Conservation (phyloP, 2,329 filamentous ascomycete genomes). For the Colletotrichum siamense region DNA sequence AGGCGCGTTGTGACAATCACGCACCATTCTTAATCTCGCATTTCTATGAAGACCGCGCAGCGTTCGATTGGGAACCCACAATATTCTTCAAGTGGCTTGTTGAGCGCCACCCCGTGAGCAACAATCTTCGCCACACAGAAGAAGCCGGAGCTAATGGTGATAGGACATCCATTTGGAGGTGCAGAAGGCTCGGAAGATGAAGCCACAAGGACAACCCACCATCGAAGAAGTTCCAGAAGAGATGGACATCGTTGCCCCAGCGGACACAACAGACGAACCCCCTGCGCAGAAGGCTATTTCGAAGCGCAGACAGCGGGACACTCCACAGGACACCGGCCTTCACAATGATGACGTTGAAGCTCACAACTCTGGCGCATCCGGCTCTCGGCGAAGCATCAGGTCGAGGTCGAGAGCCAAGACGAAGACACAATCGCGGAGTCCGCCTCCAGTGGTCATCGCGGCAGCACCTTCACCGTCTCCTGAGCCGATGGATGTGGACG, state of each 20-base stretch:
- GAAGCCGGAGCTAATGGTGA: background rate
- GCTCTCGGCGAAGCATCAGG: background rate
- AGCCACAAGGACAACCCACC: background rate
- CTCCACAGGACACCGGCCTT: background rate
- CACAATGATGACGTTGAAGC: background rate
- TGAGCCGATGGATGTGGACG: constrained; percentile 20
- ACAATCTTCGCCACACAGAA: background rate
- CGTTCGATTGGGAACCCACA: constrained; percentile 49
- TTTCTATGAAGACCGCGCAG: constrained; percentile 44
- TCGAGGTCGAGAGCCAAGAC: constrained; percentile 19
- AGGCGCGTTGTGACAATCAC: constrained; percentile 51
- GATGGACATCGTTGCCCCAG: background rate
- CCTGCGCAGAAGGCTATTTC: constrained; percentile 14
- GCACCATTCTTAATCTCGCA: constrained; percentile 59
- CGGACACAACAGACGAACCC: constrained; percentile 1
- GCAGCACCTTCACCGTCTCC: background rate
- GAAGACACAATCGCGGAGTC: constrained; percentile 1
- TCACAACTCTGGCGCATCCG: background rate
- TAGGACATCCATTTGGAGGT: constrained; percentile 16
- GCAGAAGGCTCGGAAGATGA: constrained; percentile 3
- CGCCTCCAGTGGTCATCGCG: background rate
- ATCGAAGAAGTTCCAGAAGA: background rate
- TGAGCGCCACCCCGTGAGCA: constrained; percentile 43
- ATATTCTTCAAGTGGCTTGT: constrained; percentile 56
- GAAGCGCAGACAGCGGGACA: background rate